Percentiles rank a stretch among this genome's conserved stretches.
These are phyloP conservation scores for Prillingera fragicola DNA, from an alignment of 1,284 basidiomycete genomes.

Conservation along the genomic window DNA sequence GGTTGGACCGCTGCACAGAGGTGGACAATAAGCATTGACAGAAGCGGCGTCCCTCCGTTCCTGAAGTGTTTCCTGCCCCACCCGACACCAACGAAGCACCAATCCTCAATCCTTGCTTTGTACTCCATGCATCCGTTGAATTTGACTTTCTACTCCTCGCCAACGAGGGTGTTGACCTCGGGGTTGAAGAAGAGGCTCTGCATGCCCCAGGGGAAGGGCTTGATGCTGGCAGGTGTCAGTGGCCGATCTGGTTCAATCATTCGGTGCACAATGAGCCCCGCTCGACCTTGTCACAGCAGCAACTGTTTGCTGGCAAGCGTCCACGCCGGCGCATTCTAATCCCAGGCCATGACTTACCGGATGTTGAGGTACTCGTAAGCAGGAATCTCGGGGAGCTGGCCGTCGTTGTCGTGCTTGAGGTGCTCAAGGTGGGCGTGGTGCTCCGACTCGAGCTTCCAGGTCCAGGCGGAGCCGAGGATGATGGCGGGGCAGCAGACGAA, in stretches of 20 bases:
- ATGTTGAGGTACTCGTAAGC: slow-evolving; percentile 47
- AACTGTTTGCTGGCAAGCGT: too few relatives aligned
- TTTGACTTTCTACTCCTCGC: slow-evolving; percentile 4
- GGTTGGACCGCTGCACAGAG: too few relatives aligned
- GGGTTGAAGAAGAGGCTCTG: slow-evolving; percentile 46
- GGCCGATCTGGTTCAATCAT: neutral
- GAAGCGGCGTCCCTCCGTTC: too few relatives aligned
- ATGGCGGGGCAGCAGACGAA: slow-evolving; percentile 43
- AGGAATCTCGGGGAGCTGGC: slow-evolving; percentile 33
- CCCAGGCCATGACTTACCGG: slow-evolving; percentile 30
- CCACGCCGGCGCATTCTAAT: too few relatives aligned
- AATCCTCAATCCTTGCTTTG: too few relatives aligned
- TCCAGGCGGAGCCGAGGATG: slow-evolving; percentile 34
- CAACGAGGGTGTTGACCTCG: slow-evolving; percentile 15
- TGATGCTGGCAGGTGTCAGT: slow-evolving; percentile 8
- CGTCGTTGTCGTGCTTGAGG: slow-evolving; percentile 35
- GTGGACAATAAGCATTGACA: too few relatives aligned
- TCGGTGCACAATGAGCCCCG: too few relatives aligned
- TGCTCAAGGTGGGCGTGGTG: slow-evolving; percentile 37
- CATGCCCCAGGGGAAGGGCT: slow-evolving; percentile 44
- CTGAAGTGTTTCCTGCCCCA: too few relatives aligned
- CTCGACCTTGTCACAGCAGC: too few relatives aligned
- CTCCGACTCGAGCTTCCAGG: slow-evolving; percentile 41
- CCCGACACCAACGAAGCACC: too few relatives aligned
- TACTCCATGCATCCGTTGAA: slow-evolving; percentile 15